Base-by-base conservation (phyloP, 2,329 filamentous ascomycete species). In the Clarireedia homoeocarpa region DNA sequence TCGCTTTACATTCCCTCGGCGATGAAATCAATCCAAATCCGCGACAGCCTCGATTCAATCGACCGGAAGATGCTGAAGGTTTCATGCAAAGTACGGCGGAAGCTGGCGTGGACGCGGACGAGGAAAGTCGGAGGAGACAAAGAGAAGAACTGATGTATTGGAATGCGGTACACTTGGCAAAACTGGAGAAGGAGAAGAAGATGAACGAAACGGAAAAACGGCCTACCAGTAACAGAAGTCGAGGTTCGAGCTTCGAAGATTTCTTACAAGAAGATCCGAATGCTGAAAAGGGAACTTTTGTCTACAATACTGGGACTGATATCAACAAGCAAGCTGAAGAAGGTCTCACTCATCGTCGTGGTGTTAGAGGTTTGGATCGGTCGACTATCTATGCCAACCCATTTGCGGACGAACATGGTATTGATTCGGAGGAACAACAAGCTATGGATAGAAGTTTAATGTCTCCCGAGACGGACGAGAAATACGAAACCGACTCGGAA, bases 141-240 rank as follows among this genome's bases (percentile, higher is more conserved):
- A 76, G 82, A 39, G 82, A 85, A 63, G 83, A 86, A 69, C 67
- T 86, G 58, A 73, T 85, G 69, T 85, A 84, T 63, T 86, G 83
- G 83, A 86, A 86, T 64, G 74, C 77, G 3, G 61, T 82, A 34
- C 77, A 72, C 51, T 67, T 82, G 51, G 72, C 77, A 66, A 78
- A 78, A 66, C 66, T 74, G 64, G 71, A 74, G 55, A 70, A 69
- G 53, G 67, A 72, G 53, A 58, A 59, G 30, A 61, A 59, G 26
- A 42, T 65, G 46, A 58, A 58, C 57, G 61, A 59, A 36, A 55
- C 62, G 40, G 56, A 56, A 17, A 59, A 57, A 14, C 60, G 61
- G 53, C 58, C 68, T 14, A 64, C 65, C 51, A 70, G 69, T 51
- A 58, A 42, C 17, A 23, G 57, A 38, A 66, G 62, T 57, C 57